phyloP scores from a whole-genome alignment of 805 yeast genomes.

The Candida takata region DNA sequence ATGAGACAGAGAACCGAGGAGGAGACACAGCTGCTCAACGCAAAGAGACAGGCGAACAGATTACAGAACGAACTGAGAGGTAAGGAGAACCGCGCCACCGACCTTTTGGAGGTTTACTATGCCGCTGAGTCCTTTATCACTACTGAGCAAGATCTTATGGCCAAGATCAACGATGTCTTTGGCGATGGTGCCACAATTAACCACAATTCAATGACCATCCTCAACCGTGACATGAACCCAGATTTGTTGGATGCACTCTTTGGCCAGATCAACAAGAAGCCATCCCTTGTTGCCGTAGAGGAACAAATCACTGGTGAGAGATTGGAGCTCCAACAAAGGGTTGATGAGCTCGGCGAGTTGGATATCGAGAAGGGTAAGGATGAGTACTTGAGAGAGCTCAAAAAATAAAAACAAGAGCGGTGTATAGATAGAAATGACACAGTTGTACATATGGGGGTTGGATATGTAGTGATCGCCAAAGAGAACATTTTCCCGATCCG shows the following conservation, averaged over 20 bases:
- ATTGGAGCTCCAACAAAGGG: conserved; percentile 22
- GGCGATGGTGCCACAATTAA: conserved; percentile 13
- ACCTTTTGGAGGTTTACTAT: conserved; percentile 66
- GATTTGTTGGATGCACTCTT: conserved; percentile 27
- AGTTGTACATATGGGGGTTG: too few species aligned
- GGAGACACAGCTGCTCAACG: conserved; percentile 48
- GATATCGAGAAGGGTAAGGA: background rate
- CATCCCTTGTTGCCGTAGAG: conserved; percentile 29
- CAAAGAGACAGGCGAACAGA: conserved; percentile 66
- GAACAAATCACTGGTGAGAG: conserved; percentile 30
- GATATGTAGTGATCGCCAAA: too few species aligned
- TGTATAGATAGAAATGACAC: too few species aligned
- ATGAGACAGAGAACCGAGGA: conserved; percentile 68
- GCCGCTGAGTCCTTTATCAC: conserved; percentile 62
- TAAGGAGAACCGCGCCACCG: conserved; percentile 46
- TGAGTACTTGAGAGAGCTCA: background rate
- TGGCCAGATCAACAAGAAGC: conserved; percentile 29
- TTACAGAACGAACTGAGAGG: conserved; percentile 43
- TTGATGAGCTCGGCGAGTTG: conserved; percentile 6
- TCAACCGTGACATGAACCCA: conserved; percentile 18
- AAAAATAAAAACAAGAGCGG: background rate
- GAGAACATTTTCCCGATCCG: too few species aligned
- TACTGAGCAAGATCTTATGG: conserved; percentile 57
- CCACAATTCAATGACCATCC: conserved; percentile 2
- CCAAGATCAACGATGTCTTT: conserved; percentile 53